Base-by-base conservation (phyloP, 2,329 filamentous ascomycete genomes). In the Arthroderma sp. region DNA sequence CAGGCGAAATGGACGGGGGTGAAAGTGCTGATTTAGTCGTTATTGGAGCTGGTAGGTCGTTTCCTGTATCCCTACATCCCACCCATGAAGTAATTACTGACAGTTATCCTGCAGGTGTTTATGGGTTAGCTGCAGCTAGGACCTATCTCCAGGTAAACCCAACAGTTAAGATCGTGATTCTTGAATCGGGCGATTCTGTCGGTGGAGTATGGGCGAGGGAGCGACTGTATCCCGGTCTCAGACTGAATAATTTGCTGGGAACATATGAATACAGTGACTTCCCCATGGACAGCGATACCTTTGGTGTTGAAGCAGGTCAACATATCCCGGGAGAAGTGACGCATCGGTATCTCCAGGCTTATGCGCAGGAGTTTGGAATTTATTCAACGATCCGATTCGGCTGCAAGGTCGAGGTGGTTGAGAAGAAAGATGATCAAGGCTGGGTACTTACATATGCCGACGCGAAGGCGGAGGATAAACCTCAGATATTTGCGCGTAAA, bases 251-350 rank as follows among this genome's bases (percentile, higher is more conserved):
- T 55, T 72, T 85, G 58, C 59, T 80, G 7, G 82, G 83, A 2
- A 82, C 77, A 0, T 85, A 80, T 52, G 81, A 88, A 58, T 86
- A 75, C 54, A 76, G 77, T 0, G 83, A 86, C 53, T 85, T 83
- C 48, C 80, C 82, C 11, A 82, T 88, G 77, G 68, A 72, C 47
- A 60, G 65, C 5, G 70, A 70, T 15, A 68, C 63, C 0, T 80
- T 74, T 52, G 66, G 64, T 0, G 60, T 70, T 22, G 55, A 68
- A 42, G 53, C 59, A 5, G 74, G 73, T 10, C 58, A 79, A 42
- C 77, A 82, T 56, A 74, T 83, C 40, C 72, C 77, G 0, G 79
- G 75, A 0, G 50, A 63, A 0, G 69, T 72, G 1, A 58, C 81
- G 43, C 69, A 78, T 52, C 54, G 62, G 1, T 83, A 83, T 56